Percentiles rank a stretch among this genome's conserved stretches.
Evolutionary conservation across 208 protist species (phyloP).

Genomic region (Leishmania aethiopica): DNA sequence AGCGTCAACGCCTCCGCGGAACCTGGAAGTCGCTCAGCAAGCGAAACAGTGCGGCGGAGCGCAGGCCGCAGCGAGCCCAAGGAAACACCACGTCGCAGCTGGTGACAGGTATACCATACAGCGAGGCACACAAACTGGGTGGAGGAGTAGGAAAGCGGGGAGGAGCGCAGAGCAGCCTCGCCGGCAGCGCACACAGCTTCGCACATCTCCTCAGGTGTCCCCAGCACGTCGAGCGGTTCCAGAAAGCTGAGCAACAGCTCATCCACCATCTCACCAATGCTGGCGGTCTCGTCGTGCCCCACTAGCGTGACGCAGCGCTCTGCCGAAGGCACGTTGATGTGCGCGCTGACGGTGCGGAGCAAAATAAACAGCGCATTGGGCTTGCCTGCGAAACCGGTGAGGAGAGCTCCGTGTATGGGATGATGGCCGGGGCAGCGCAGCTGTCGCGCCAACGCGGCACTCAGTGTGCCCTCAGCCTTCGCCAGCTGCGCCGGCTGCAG

Average conservation of each 20-base stretch:
- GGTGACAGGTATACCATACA: conserved; percentile 13
- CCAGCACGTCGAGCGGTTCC: conserved; percentile 13
- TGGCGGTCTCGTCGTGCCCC: neutral
- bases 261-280: conserved; percentile 8
- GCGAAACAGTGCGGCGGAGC: conserved; percentile 9
- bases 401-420: neutral
- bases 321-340: neutral
- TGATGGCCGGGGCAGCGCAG: neutral
- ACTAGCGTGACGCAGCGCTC: conserved; percentile 10
- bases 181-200: conserved; percentile 17
- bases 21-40: neutral
- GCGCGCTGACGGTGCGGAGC: conserved; percentile 15
- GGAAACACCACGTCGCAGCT: conserved; percentile 9
- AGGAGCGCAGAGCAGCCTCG: neutral
- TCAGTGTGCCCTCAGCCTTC: neutral
- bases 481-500: neutral
- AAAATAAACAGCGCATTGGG: conserved; percentile 10
- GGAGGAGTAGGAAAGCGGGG: neutral
- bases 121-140: conserved; percentile 12
- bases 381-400: neutral
- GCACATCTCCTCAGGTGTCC: conserved; percentile 7
- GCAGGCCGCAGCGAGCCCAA: conserved; percentile 13
- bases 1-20: conserved; percentile 23
- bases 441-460: neutral
- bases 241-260: conserved; percentile 6